These are phyloP conservation scores for Craspedostauros australis DNA, from an alignment of 108 stramenopile species.

Conservation along the genomic window DNA sequence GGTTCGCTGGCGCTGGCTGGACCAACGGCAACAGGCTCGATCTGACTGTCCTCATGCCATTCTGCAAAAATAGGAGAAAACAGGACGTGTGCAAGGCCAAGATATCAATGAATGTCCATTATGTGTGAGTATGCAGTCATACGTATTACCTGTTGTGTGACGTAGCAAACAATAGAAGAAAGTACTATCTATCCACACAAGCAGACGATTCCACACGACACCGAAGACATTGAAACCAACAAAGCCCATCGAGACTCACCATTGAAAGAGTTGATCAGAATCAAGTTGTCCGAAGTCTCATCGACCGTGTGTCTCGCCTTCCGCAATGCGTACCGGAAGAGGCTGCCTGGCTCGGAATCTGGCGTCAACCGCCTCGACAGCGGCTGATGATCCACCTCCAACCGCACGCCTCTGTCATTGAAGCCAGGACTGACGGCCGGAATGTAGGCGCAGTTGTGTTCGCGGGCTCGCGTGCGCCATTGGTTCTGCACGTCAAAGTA, in stretches of 20 bases:
- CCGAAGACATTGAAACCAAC: too few relatives aligned
- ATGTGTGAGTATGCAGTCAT: too few relatives aligned
- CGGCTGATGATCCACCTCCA: constrained; percentile 20
- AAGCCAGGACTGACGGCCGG: constrained; percentile 37
- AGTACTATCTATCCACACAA: too few relatives aligned
- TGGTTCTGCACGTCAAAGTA: constrained; percentile 14
- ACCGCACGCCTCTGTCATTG: constrained; percentile 32
- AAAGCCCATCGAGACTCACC: too few relatives aligned
- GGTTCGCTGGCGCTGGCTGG: neutral
- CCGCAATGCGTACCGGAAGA: constrained; percentile 23
- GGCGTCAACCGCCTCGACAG: constrained; percentile 25
- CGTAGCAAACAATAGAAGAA: too few relatives aligned
- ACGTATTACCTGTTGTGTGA: too few relatives aligned
- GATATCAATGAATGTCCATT: too few relatives aligned
- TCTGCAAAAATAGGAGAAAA: too few relatives aligned
- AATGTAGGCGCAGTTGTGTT: constrained; percentile 22
- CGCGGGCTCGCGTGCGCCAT: constrained; percentile 25
- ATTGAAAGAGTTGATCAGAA: constrained; percentile 42
- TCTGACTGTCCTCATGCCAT: constrained; percentile 45
- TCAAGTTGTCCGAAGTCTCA: constrained; percentile 13
- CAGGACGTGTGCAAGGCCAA: too few relatives aligned
- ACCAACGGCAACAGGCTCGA: constrained; percentile 25
- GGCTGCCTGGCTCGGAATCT: constrained; percentile 14
- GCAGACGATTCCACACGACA: too few relatives aligned
- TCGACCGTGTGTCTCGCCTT: constrained; percentile 25